phyloP scores from a whole-genome alignment of 495 filamentous ascomycete species.

The Rhypophila decipiens region DNA sequence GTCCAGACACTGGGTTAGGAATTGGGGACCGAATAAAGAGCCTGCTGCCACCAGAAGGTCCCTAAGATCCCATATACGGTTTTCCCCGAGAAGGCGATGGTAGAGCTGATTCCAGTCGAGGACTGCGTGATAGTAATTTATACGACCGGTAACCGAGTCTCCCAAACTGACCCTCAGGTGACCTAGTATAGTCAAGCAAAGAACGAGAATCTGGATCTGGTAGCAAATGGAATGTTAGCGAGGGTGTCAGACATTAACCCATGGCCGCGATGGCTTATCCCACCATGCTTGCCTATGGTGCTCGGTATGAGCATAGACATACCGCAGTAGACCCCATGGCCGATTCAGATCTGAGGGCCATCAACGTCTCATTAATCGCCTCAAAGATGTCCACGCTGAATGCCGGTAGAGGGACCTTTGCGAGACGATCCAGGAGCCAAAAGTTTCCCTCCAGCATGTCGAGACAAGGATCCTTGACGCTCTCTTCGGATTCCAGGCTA shows the following conservation, averaged over 20 bases:
- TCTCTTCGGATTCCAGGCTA: neutral
- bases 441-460: conserved; percentile 8
- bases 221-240: neutral
- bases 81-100: conserved; percentile 3
- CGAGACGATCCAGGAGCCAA: conserved; percentile 7
- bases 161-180: too few relatives aligned
- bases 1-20: conserved; percentile 2
- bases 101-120: conserved; percentile 13
- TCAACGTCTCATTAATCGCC: neutral
- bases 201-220: conserved; percentile 7
- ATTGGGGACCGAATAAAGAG: conserved; percentile 10
- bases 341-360: neutral
- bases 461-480: too few relatives aligned
- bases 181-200: conserved; percentile 5
- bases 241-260: neutral
- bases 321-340: conserved; percentile 16
- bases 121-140: neutral
- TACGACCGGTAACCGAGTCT: too few relatives aligned
- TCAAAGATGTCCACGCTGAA: neutral
- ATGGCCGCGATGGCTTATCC: neutral
- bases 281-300: neutral
- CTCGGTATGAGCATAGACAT: neutral
- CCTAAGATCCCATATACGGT: conserved; percentile 16
- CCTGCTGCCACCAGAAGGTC: conserved; percentile 11
- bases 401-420: neutral